Evolutionary conservation across 2,329 filamentous ascomycete species (phyloP).

Genomic region (Fusarium sp.): DNA sequence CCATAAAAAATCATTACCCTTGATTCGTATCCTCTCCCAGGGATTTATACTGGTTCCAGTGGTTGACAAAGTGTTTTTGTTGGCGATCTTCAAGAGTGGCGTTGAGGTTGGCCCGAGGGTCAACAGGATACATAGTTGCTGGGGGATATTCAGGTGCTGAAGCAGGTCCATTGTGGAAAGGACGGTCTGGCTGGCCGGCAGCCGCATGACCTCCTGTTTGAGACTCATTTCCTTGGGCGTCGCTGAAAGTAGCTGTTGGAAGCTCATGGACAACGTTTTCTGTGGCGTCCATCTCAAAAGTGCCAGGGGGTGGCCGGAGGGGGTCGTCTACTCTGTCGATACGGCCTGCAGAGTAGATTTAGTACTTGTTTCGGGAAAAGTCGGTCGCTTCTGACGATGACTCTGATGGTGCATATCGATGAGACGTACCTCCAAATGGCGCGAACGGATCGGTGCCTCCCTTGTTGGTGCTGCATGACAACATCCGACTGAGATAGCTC

Average conservation of each 20-base stretch:
- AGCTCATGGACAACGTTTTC: slow-evolving; percentile 45
- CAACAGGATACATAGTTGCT: slow-evolving; percentile 25
- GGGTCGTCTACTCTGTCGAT: slow-evolving; percentile 44
- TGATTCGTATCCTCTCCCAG: slow-evolving; percentile 14
- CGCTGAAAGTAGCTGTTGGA: slow-evolving; percentile 38
- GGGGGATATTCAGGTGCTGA: slow-evolving; percentile 1
- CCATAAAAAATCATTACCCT: not conserved
- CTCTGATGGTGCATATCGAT: not conserved
- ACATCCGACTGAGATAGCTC: slow-evolving; percentile 29
- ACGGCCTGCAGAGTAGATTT: slow-evolving; percentile 42
- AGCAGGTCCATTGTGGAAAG: slow-evolving; percentile 13
- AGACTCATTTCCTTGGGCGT: slow-evolving; percentile 9
- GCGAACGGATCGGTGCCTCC: slow-evolving; percentile 50
- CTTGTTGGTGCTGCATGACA: slow-evolving; percentile 40
- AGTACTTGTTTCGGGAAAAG: slow-evolving; percentile 17
- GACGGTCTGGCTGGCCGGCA: not conserved
- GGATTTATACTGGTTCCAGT: slow-evolving; percentile 48
- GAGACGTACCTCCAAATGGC: slow-evolving; percentile 54
- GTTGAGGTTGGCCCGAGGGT: slow-evolving; percentile 48
- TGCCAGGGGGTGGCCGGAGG: slow-evolving; percentile 38
- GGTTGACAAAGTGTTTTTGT: slow-evolving; percentile 47
- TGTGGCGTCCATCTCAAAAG: slow-evolving; percentile 52
- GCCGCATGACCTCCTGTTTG: not conserved
- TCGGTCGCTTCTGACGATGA: not conserved
- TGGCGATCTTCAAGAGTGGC: slow-evolving; percentile 41